phyloP scores from a whole-genome alignment of 148 eudicot species.

The Cornus controversa region DNA sequence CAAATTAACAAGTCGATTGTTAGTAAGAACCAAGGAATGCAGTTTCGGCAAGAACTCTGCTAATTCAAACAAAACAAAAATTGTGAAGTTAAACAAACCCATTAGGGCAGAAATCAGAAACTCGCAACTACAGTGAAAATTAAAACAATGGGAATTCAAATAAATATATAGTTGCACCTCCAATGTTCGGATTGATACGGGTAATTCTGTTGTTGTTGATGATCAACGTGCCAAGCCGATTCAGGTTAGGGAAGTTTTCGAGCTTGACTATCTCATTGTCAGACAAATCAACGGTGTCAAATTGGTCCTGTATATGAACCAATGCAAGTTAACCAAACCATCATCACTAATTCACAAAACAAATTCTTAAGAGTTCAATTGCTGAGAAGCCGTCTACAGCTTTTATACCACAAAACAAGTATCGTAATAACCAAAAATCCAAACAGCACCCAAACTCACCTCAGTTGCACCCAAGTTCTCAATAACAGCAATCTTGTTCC shows the following conservation, averaged over 20 bases:
- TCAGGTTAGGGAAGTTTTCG: conserved; percentile 81
- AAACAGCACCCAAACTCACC: conserved; percentile 33
- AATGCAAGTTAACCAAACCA: neutral
- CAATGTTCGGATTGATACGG: conserved; percentile 81
- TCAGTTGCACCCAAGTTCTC: conserved; percentile 93
- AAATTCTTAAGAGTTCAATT: neutral
- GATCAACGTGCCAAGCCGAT: conserved; percentile 79
- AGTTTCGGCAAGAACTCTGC: conserved; percentile 92
- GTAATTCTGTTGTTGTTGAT: conserved; percentile 92
- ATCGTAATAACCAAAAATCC: neutral
- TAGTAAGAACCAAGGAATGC: conserved; percentile 86
- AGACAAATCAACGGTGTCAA: conserved; percentile 88
- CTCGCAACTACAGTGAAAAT: neutral
- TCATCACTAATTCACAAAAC: neutral
- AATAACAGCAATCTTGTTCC: conserved; percentile 86
- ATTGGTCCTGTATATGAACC: conserved; percentile 72
- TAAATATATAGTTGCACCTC: conserved; percentile 52
- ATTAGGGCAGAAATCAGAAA: neutral
- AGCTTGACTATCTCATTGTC: conserved; percentile 99
- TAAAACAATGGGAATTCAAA: neutral
- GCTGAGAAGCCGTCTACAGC: neutral
- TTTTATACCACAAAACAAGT: neutral
- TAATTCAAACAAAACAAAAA: conserved; percentile 11
- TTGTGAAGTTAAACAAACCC: conserved; percentile 15
- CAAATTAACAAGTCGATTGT: conserved; percentile 86